Percentiles rank a stretch among this genome's conserved stretches.
These are phyloP conservation scores for Rosa rugosa DNA, from an alignment of 306 rosid genomes.

Conservation along the genomic window DNA sequence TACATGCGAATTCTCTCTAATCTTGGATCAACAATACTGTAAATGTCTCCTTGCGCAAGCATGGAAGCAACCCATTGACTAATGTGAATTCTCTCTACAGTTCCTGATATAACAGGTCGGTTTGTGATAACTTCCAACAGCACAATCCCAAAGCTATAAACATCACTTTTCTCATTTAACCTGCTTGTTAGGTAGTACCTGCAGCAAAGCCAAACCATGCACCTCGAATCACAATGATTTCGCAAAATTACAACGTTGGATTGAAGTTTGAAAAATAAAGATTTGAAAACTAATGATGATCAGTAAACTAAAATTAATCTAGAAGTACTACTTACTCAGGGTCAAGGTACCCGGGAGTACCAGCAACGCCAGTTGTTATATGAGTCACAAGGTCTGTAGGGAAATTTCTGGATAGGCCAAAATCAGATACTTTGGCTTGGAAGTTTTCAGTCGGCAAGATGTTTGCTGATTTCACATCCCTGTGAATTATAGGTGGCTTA, in stretches of 20 bases:
- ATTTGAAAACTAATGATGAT: neutral
- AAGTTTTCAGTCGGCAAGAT: neutral
- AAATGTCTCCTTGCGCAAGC: conserved; percentile 12
- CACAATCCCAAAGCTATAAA: conserved; percentile 23
- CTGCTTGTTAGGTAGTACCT: conserved; percentile 17
- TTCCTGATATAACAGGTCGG: neutral
- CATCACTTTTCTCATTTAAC: conserved; percentile 19
- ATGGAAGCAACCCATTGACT: conserved; percentile 8
- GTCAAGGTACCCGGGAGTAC: conserved; percentile 41
- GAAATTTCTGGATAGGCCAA: neutral
- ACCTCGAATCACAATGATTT: neutral
- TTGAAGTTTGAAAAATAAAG: neutral
- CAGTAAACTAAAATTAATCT: neutral
- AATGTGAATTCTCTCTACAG: neutral
- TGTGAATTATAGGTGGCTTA: neutral
- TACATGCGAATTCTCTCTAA: no score
- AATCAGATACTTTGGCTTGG: neutral
- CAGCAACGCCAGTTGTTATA: conserved; percentile 42
- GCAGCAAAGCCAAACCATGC: neutral
- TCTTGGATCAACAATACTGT: conserved; percentile 11
- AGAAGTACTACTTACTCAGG: neutral
- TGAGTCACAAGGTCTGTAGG: neutral
- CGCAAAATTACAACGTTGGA: neutral
- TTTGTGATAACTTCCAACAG: conserved; percentile 17
- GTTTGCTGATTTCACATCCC: neutral